Evolutionary conservation across 139 green algal species (phyloP).

Genomic region (Chlorella vulgaris): DNA sequence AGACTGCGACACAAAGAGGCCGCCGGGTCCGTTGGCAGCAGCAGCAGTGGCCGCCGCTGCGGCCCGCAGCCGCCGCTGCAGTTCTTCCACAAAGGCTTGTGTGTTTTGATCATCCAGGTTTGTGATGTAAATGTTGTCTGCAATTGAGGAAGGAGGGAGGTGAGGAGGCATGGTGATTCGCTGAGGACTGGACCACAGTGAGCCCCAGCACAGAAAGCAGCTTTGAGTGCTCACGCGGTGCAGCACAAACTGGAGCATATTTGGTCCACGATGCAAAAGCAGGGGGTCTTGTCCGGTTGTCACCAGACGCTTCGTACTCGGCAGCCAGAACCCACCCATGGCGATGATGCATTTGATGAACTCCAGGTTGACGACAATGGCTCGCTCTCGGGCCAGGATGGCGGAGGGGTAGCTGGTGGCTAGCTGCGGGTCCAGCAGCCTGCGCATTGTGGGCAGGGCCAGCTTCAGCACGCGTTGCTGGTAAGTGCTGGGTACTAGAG

Average conservation of each 20-base stretch:
- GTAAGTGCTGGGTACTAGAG: neutral
- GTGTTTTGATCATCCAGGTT: constrained; percentile 45
- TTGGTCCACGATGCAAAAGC: too few species aligned
- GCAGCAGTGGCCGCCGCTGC: neutral
- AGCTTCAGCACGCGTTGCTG: neutral
- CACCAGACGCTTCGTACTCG: too few species aligned
- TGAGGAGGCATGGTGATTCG: too few species aligned
- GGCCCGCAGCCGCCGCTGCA: constrained; percentile 36
- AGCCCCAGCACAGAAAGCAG: too few species aligned
- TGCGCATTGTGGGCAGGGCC: neutral
- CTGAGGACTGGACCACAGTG: too few species aligned
- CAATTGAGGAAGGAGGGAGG: neutral
- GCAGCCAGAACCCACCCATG: constrained; percentile 28
- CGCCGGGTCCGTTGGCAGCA: neutral
- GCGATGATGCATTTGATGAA: constrained; percentile 51
- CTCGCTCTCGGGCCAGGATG: constrained; percentile 49
- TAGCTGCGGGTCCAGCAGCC: constrained; percentile 52
- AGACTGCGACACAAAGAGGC: constrained; percentile 5
- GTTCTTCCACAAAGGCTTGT: constrained; percentile 36
- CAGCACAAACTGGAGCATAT: too few species aligned
- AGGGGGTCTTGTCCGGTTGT: too few species aligned
- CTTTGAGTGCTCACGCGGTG: too few species aligned
- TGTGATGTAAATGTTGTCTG: constrained; percentile 47
- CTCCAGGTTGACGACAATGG: constrained; percentile 56
- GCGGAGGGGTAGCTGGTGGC: constrained; percentile 54